A percentile compares a stretch with the other conserved stretches of the same genome.
Conservation (phyloP, 2,329 filamentous ascomycete genomes). For the Eutypella sp. region DNA sequence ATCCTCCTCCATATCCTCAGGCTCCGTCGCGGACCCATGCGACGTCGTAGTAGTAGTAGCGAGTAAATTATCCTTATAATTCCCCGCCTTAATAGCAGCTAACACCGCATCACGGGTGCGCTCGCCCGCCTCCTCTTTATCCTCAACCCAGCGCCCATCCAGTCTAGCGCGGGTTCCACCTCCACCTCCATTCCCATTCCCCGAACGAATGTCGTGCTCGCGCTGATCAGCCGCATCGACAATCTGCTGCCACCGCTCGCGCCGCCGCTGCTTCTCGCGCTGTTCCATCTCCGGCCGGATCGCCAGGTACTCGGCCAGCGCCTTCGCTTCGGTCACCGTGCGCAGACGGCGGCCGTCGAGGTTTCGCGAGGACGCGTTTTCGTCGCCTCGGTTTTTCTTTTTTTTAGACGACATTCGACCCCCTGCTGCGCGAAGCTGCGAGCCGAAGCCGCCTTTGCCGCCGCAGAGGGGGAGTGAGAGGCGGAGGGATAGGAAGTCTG, state of each 20-base stretch:
- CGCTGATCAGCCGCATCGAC: slow-evolving; percentile 78
- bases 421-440: slow-evolving; percentile 90
- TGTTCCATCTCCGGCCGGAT: slow-evolving; percentile 97
- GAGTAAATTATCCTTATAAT: slow-evolving; percentile 56
- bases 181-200: no score
- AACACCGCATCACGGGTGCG: slow-evolving; percentile 73
- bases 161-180: no score
- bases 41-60: slow-evolving; percentile 39
- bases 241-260: slow-evolving; percentile 82
- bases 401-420: slow-evolving; percentile 97
- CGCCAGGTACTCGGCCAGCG: slow-evolving; percentile 87
- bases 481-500: slow-evolving; percentile 76
- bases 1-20: slow-evolving; percentile 27
- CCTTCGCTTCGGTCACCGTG: slow-evolving; percentile 93
- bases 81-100: slow-evolving; percentile 61
- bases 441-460: slow-evolving; percentile 97
- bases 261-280: slow-evolving; percentile 82
- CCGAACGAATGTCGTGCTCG: slow-evolving; percentile 80
- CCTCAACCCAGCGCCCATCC: slow-evolving; percentile 91
- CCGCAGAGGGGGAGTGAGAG: slow-evolving; percentile 76
- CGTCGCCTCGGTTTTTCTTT: slow-evolving; percentile 75
- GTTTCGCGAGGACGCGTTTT: slow-evolving; percentile 88
- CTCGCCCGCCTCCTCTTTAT: slow-evolving; percentile 85
- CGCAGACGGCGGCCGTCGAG: slow-evolving; percentile 84
- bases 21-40: slow-evolving; percentile 38